phyloP scores from a whole-genome alignment of 2,329 filamentous ascomycete genomes.

The Penicillium janthinellum region DNA sequence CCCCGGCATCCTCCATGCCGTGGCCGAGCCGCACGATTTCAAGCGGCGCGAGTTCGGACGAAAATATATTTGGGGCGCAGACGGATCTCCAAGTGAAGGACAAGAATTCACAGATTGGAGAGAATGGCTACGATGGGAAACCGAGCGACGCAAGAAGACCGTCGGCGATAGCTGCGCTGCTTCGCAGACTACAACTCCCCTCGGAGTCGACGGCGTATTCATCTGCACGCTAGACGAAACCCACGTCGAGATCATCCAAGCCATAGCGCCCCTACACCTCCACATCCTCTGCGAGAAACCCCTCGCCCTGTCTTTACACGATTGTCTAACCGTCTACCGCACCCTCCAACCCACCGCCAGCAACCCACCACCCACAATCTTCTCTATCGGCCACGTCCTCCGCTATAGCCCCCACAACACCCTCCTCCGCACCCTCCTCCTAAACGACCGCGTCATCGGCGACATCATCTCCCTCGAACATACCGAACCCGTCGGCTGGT shows the following conservation, averaged over 20 bases:
- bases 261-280: slow-evolving; percentile 67
- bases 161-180: slow-evolving; percentile 31
- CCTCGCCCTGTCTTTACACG: slow-evolving; percentile 73
- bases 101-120: slow-evolving; percentile 74
- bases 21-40: slow-evolving; percentile 78
- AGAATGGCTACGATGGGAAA: slow-evolving; percentile 75
- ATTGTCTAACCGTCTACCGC: slow-evolving; percentile 72
- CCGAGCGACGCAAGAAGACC: slow-evolving; percentile 56
- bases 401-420: slow-evolving; percentile 93
- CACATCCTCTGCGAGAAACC: slow-evolving; percentile 97
- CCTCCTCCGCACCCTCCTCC: slow-evolving; percentile 74
- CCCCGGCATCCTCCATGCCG: slow-evolving; percentile 69
- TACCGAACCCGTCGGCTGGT: slow-evolving; percentile 93
- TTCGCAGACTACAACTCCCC: slow-evolving; percentile 40
- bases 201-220: slow-evolving; percentile 66
- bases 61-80: slow-evolving; percentile 70
- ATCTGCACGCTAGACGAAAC: slow-evolving; percentile 83
- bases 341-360: slow-evolving; percentile 29
- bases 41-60: slow-evolving; percentile 72
- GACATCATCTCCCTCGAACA: slow-evolving; percentile 85
- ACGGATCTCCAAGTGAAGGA: slow-evolving; percentile 53
- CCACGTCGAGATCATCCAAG: slow-evolving; percentile 78
- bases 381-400: slow-evolving; percentile 91
- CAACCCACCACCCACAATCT: slow-evolving; percentile 55
- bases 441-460: slow-evolving; percentile 75